Conservation (phyloP, 2,329 filamentous ascomycete genomes). For the Apiospora kogelbergensis region DNA sequence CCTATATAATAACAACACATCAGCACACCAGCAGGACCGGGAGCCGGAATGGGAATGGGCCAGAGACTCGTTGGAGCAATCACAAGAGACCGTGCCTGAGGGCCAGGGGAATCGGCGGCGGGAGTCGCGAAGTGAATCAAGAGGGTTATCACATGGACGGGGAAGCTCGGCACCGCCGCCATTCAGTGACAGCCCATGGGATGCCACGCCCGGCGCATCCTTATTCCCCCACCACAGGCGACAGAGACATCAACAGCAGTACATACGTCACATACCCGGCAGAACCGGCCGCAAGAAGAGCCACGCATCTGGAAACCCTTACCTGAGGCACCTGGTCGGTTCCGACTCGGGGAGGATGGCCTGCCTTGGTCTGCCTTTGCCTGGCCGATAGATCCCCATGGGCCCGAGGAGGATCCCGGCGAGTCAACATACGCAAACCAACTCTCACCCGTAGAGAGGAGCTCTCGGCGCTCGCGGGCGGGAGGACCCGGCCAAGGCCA, state of each 20-base stretch:
- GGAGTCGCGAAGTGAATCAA: conserved; percentile 21
- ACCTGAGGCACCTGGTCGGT: conserved; percentile 38
- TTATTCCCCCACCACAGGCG: conserved; percentile 21
- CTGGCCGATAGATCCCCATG: conserved; percentile 32
- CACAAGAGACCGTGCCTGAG: neutral
- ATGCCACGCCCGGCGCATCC: conserved; percentile 33
- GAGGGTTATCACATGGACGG: conserved; percentile 39
- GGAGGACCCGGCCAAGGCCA: conserved; percentile 35
- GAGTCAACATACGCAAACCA: conserved; percentile 21
- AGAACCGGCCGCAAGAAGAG: conserved; percentile 17
- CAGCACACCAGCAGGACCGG: conserved; percentile 16
- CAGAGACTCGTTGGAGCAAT: neutral
- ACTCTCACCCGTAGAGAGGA: conserved; percentile 25
- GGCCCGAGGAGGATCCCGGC: conserved; percentile 23
- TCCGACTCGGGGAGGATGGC: conserved; percentile 46
- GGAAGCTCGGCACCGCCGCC: conserved; percentile 51
- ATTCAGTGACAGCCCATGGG: conserved; percentile 48
- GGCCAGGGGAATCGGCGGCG: conserved; percentile 10
- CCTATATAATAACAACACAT: conserved; percentile 8
- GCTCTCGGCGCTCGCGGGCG: conserved; percentile 20
- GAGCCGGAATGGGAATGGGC: conserved; percentile 9
- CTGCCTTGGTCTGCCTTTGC: conserved; percentile 46
- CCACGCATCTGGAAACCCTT: conserved; percentile 42
- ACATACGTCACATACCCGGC: conserved; percentile 8
- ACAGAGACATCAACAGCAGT: neutral